A percentile compares a stretch with the other conserved stretches of the same genome.
Evolutionary conservation across 1,284 basidiomycete species (phyloP).

Genomic region (Trametes pubescens): DNA sequence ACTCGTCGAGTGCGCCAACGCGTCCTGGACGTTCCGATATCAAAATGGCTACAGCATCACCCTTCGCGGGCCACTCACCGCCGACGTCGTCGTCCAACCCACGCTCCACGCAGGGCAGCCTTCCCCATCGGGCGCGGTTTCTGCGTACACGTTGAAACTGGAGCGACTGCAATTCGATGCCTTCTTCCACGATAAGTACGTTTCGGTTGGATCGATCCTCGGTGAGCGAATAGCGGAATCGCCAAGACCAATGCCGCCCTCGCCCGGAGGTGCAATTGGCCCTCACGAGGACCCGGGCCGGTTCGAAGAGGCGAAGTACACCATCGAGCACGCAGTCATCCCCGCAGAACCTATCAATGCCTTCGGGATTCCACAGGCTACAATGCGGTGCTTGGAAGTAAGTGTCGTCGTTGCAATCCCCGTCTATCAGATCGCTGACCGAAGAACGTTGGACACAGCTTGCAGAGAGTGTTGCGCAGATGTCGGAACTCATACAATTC

Average conservation of each 20-base stretch:
- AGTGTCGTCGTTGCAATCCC: not conserved
- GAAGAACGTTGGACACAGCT: conserved; percentile 49
- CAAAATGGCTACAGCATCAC: conserved; percentile 77
- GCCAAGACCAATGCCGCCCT: conserved; percentile 49
- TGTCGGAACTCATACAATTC: conserved; percentile 77
- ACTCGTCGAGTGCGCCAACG: conserved; percentile 70
- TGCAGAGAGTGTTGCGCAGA: conserved; percentile 78
- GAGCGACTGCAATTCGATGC: conserved; percentile 77
- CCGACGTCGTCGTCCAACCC: conserved; percentile 56
- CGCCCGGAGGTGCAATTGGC: conserved; percentile 50
- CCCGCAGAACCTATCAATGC: conserved; percentile 84
- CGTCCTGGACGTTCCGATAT: conserved; percentile 81
- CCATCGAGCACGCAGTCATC: conserved; percentile 66
- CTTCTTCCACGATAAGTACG: conserved; percentile 70
- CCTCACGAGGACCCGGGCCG: conserved; percentile 57
- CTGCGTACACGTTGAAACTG: conserved; percentile 57
- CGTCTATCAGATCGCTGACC: not conserved
- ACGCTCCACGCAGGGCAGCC: conserved; percentile 37
- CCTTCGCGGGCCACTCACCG: conserved; percentile 73
- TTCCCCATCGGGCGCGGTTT: conserved; percentile 24
- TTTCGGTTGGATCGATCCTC: conserved; percentile 64
- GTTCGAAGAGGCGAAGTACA: conserved; percentile 66
- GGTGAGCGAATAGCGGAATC: conserved; percentile 54
- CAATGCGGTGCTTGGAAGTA: conserved; percentile 86
- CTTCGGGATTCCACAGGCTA: conserved; percentile 85